phyloP scores from a whole-genome alignment of 2,329 filamentous ascomycete genomes.

The Cladophialophora carrionii region DNA sequence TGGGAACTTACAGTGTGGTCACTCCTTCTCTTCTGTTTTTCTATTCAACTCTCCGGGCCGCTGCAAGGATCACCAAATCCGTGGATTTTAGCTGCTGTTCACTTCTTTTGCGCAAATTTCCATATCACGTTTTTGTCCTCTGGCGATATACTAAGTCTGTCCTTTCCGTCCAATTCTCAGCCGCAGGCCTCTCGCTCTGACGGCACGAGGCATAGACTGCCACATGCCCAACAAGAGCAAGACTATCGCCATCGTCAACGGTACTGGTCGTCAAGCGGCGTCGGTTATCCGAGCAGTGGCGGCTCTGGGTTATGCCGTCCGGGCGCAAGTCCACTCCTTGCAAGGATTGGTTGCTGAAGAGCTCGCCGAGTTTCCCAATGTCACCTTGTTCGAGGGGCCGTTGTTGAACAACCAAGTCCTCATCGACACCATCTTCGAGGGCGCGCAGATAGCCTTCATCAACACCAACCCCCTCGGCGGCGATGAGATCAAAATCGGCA shows the following conservation, averaged over 20 bases:
- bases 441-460: constrained; percentile 88
- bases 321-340: constrained; percentile 84
- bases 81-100: constrained; percentile 1
- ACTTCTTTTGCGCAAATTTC: not conserved
- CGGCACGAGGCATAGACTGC: constrained; percentile 7
- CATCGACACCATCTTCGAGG: constrained; percentile 77
- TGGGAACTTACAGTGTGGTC: constrained; percentile 15
- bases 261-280: constrained; percentile 91
- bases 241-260: constrained; percentile 93
- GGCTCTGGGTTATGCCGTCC: constrained; percentile 89
- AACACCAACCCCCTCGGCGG: constrained; percentile 93
- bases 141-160: constrained; percentile 1
- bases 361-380: constrained; percentile 78
- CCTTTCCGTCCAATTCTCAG: constrained; percentile 7
- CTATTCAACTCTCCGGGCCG: constrained; percentile 1
- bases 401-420: constrained; percentile 71
- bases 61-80: constrained; percentile 9
- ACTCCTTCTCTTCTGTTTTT: constrained; percentile 2
- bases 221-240: constrained; percentile 52
- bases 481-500: constrained; percentile 87
- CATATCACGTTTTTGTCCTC: not conserved
- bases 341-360: constrained; percentile 88
- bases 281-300: constrained; percentile 93
- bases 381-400: constrained; percentile 69
- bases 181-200: constrained; percentile 6